Evolutionary conservation across 2,329 filamentous ascomycete genomes (phyloP), one percentile per base, ranked within the genome.

Genomic region (Fusarium sp.): DNA sequence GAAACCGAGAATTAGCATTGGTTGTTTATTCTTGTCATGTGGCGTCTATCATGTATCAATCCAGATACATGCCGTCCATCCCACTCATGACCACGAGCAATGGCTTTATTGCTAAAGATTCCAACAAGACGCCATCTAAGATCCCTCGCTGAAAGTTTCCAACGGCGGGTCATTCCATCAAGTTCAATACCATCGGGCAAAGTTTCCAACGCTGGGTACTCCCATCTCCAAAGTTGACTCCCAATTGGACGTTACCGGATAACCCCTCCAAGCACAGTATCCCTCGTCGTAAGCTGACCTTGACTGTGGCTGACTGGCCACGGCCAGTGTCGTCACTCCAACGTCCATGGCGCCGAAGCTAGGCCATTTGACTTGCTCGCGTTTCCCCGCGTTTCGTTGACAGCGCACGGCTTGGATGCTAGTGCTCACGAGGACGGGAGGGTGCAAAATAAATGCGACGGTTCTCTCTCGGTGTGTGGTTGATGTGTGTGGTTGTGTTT

Each of bases 241-340:
- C 27, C 47, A 52, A 52, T 52, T 52, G 27, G 47, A 52, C 6
- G 10, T 2, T 2, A 10, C 25, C 10, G 9, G 45, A 50, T 15
- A 30, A 50, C 45, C 43, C 45, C 45, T 50, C 45, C 45, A 50
- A 50, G 25, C 22, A 40, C 38, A 20, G 38, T 11, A 40, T 30
- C 22, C 4, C 4, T 47, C 27, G 17, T 32, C 10, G 14, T 57
- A 57, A 57, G 52, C 52, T 37, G 52, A 57, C 33, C 32, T 33
- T 25, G 15, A 10, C n/a, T 47, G 43, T 30, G 50, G 17, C 33
- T 33, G 52, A 32, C 32, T 11, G 69, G 61, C 37, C 52, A 40
- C 50, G 47, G 67, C 70, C 40, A 65, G 40, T 75, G 74, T 75
- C 69, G 72, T 76, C 74, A 76, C 74, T 45, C 45, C 43, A 71